Conservation (phyloP, 2,329 filamentous ascomycete genomes). For the Kalmusia sp. region DNA sequence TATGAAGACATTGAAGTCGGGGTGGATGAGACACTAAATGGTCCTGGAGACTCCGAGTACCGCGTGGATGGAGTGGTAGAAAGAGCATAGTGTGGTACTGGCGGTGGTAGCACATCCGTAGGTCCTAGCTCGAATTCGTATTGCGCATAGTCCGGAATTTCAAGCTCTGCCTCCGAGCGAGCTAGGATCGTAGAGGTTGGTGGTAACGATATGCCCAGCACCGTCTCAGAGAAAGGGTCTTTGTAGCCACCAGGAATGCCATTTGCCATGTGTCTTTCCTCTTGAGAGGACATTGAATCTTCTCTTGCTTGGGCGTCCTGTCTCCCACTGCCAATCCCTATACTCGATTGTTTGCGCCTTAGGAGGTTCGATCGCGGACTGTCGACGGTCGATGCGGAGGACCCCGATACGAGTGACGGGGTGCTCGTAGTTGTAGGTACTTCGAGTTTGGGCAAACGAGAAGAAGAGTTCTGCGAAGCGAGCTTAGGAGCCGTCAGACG, state of each 20-base stretch:
- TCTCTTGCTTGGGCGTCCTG: constrained; percentile 40
- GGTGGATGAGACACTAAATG: constrained; percentile 79
- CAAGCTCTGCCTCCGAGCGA: constrained; percentile 34
- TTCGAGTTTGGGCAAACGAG: constrained; percentile 45
- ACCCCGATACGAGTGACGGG: constrained; percentile 57
- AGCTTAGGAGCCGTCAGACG: constrained; percentile 28
- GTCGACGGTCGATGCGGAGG: constrained; percentile 55
- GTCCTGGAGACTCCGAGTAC: constrained; percentile 75
- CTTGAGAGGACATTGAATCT: constrained; percentile 43
- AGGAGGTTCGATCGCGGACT: constrained; percentile 54
- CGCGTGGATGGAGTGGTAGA: constrained; percentile 77
- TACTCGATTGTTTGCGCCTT: constrained; percentile 53
- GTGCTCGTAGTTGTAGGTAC: constrained; percentile 46
- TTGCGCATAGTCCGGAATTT: constrained; percentile 26
- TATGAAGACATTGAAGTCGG: constrained; percentile 80
- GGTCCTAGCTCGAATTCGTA: constrained; percentile 59
- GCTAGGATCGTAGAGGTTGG: constrained; percentile 40
- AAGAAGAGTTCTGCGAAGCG: constrained; percentile 32
- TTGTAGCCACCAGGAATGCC: constrained; percentile 42
- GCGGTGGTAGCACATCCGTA: constrained; percentile 71
- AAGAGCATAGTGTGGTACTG: constrained; percentile 69
- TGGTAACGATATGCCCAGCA: constrained; percentile 52
- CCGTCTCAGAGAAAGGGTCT: constrained; percentile 51
- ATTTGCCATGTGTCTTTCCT: constrained; percentile 33
- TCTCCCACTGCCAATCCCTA: constrained; percentile 40